Percentiles rank a stretch among this genome's conserved stretches.
Conservation (phyloP, 2,329 filamentous ascomycete species). For the Geosmithia morbida region DNA sequence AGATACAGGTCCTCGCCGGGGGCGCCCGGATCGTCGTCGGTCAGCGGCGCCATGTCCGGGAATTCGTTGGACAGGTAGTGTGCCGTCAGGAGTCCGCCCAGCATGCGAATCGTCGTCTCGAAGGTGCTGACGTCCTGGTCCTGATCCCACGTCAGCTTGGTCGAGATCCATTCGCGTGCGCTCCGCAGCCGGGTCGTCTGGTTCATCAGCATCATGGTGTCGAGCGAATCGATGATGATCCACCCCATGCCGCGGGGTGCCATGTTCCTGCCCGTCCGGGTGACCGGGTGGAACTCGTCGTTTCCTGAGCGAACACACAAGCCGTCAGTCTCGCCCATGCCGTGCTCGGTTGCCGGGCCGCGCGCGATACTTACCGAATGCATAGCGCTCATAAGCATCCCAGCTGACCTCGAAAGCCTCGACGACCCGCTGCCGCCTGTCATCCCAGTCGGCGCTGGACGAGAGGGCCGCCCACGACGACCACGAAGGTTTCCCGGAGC, state of each 20-base stretch:
- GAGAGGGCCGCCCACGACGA: conserved; percentile 31
- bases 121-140: conserved; percentile 95
- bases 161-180: conserved; percentile 79
- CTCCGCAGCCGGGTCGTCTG: conserved; percentile 72
- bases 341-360: too few relatives aligned
- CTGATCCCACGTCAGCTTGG: conserved; percentile 71
- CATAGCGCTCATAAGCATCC: conserved; percentile 84
- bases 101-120: conserved; percentile 95
- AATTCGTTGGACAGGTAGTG: conserved; percentile 85
- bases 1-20: conserved; percentile 84
- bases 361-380: conserved; percentile 72
- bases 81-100: conserved; percentile 82
- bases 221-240: conserved; percentile 94
- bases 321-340: conserved; percentile 4
- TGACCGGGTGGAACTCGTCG: conserved; percentile 76
- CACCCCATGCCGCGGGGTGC: conserved; percentile 79
- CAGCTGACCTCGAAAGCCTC: conserved; percentile 87
- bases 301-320: conserved; percentile 42
- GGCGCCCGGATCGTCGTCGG: conserved; percentile 55
- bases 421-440: conserved; percentile 65
- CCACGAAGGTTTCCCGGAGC: background rate
- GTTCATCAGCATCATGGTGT: conserved; percentile 98
- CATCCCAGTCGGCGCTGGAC: conserved; percentile 54
- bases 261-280: conserved; percentile 73
- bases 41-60: conserved; percentile 62